These are phyloP conservation scores for Gnaphalium uliginosum DNA, from an alignment of 129 eudicot genomes.

Conservation along the genomic window DNA sequence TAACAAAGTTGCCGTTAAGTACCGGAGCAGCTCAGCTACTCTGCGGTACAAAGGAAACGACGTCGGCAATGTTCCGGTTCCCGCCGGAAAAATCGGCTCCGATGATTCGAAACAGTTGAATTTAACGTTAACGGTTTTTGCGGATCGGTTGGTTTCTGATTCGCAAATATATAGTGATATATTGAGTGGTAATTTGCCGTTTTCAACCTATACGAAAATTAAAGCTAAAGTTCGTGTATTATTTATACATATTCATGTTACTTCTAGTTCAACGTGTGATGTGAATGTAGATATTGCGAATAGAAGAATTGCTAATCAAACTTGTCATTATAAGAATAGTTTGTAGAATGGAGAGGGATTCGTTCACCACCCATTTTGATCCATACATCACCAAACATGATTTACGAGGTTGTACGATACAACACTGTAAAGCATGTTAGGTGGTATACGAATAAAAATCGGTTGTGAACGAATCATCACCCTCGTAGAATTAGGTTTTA, in stretches of 20 bases:
- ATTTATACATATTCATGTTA: slow-evolving; percentile 54
- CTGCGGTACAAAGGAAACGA: slow-evolving; percentile 49
- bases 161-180: slow-evolving; percentile 45
- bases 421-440: no score
- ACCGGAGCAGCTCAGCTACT: slow-evolving; percentile 39
- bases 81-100: slow-evolving; percentile 57
- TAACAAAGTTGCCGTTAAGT: slow-evolving; percentile 36
- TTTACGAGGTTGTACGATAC: no score
- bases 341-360: slow-evolving; percentile 35
- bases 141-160: slow-evolving; percentile 63
- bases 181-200: slow-evolving; percentile 50
- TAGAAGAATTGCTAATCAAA: slow-evolving; percentile 39
- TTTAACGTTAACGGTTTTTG: slow-evolving; percentile 63
- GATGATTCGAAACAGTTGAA: slow-evolving; percentile 44
- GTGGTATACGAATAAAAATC: no score
- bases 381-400: no score
- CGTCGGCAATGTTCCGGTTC: slow-evolving; percentile 71
- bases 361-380: no score
- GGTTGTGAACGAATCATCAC: no score
- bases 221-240: slow-evolving; percentile 60
- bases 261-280: slow-evolving; percentile 65
- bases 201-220: slow-evolving; percentile 46
- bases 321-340: slow-evolving; percentile 59
- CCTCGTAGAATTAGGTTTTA: slow-evolving; percentile 21
- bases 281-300: slow-evolving; percentile 32